phyloP scores from a whole-genome alignment of 306 rosid genomes.

The Vicia sativa region DNA sequence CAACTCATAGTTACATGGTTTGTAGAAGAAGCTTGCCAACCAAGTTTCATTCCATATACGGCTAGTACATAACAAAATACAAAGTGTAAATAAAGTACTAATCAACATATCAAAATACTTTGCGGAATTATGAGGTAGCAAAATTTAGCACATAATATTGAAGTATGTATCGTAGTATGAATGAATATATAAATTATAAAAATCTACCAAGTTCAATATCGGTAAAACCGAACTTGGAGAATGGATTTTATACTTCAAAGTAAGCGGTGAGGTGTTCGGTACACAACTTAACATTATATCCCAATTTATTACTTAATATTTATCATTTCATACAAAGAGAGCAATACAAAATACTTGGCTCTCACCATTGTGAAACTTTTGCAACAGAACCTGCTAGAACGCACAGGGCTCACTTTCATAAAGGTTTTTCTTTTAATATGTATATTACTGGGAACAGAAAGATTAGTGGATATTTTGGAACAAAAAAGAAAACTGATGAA shows the following conservation, averaged over 20 bases:
- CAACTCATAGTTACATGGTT: conserved; percentile 95
- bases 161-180: conserved; percentile 5
- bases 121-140: not conserved
- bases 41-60: conserved; percentile 99
- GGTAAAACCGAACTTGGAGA: conserved; percentile 14
- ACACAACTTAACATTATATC: conserved; percentile 1
- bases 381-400: not conserved
- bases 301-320: not conserved
- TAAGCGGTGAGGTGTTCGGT: not conserved
- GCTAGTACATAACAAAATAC: conserved; percentile 46
- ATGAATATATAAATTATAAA: conserved; percentile 16
- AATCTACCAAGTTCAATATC: conserved; percentile 1
- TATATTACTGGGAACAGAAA: too few species aligned
- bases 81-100: conserved; percentile 4
- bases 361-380: not conserved
- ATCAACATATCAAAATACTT: conserved; percentile 19
- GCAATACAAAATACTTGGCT: not conserved
- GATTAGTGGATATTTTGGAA: too few species aligned
- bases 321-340: conserved; percentile 1
- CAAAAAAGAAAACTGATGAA: too few species aligned
- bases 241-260: conserved; percentile 25
- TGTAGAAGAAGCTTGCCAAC: conserved; percentile 95
- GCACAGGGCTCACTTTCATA: not conserved
- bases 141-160: conserved; percentile 17
- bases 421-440: too few species aligned